Evolutionary conservation across 805 yeast species (phyloP), one percentile per base, ranked within the genome.

Genomic region (Suhomyces sp.): DNA sequence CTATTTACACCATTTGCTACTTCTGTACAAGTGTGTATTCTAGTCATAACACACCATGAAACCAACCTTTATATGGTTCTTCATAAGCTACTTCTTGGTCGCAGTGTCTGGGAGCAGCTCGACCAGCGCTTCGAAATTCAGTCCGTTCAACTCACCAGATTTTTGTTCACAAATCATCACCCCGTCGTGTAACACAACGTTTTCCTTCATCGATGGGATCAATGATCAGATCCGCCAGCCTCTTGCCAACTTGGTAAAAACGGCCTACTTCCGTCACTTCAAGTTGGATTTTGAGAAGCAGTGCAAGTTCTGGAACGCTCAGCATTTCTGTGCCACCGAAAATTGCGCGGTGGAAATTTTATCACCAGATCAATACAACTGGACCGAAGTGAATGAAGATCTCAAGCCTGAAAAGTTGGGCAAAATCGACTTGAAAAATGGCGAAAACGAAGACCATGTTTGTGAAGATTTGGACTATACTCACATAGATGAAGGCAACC

Each of bases 181-280:
- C 7, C 68, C 75, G 6, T 69, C 75, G 6, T 75, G 79, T 58
- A 75, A 75, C 59, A 73, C 79, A 17, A 75, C 79, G 3, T 73
- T 75, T 50, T 65, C 75, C 24, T 75, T 70, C 58, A 75, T 75
- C 49, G 78, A 75, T 54, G 62, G 58, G 8, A 52, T 73, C 39
- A 75, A 75, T 58, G 57, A 54, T 7, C 53, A 66, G 22, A 60
- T 75, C 43, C 65, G 75, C 21, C 85, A 86, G 0, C 67, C 77
- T 21, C 66, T 93, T n/a, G 62, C 75, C 15, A 70, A 79, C 6
- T 67, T 93, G 43, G 87, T 86, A 7, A 65, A 78, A 43, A 84
- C 89, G 35, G 90, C 92, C 58, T 94, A 89, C 69, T 93, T 94
- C 81, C 82, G 86, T 57, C 89, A 88, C 65, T 94, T 89, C 75